phyloP scores from a whole-genome alignment of 306 rosid genomes.

The Adenanthera pavonina region DNA sequence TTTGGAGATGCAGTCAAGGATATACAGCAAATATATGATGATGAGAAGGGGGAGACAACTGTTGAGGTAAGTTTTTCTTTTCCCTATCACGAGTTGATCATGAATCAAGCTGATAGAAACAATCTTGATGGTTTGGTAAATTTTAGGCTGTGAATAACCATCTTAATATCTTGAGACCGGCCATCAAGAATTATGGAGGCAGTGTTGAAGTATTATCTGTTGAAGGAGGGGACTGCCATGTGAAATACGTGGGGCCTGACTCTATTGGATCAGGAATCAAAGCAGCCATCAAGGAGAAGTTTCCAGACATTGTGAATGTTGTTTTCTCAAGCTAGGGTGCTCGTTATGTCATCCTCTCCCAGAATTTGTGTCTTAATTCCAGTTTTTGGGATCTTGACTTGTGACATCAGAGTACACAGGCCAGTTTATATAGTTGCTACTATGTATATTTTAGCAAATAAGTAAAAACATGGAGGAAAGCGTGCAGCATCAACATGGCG shows the following conservation, averaged over 20 bases:
- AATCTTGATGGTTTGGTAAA: constrained; percentile 24
- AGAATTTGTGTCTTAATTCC: constrained; percentile 10
- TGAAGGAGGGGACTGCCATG: constrained; percentile 67
- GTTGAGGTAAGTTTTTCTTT: constrained; percentile 56
- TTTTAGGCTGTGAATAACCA: constrained; percentile 83
- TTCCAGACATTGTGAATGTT: constrained; percentile 80
- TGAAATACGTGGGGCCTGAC: constrained; percentile 78
- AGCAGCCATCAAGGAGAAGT: constrained; percentile 94
- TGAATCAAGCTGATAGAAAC: background rate
- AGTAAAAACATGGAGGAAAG: background rate
- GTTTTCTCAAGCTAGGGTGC: constrained; percentile 52
- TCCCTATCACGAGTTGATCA: background rate
- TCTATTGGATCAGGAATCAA: constrained; percentile 89
- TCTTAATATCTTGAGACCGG: constrained; percentile 86
- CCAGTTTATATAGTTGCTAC: background rate
- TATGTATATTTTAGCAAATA: background rate
- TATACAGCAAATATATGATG: constrained; percentile 68
- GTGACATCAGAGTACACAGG: background rate
- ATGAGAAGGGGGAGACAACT: constrained; percentile 56
- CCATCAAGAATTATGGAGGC: constrained; percentile 88
- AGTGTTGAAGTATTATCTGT: constrained; percentile 80
- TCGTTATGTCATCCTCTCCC: background rate
- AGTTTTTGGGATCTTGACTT: background rate
- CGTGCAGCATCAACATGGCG: background rate
- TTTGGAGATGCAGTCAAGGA: constrained; percentile 83